phyloP scores from a whole-genome alignment of 2,329 filamentous ascomycete species.

The Ambrosiella cleistominuta region DNA sequence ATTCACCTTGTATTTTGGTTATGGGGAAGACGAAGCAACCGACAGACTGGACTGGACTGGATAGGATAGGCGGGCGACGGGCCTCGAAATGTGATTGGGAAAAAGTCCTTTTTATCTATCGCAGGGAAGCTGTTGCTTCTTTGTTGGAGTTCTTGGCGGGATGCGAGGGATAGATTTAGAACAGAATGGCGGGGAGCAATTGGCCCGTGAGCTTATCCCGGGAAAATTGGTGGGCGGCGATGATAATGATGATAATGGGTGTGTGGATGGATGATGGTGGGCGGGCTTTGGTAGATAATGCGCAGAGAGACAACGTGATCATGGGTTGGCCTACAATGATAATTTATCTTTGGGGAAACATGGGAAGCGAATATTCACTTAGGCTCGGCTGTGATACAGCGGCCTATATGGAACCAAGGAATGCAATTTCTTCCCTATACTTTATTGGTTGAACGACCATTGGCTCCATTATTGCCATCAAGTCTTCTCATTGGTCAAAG shows the following conservation, averaged over 20 bases:
- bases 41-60: too few species aligned
- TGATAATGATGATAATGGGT: neutral
- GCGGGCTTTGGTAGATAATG: neutral
- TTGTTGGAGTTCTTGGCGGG: too few species aligned
- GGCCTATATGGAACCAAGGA: neutral
- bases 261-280: neutral
- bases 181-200: too few species aligned
- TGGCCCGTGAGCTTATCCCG: too few species aligned
- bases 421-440: neutral
- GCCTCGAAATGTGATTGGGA: neutral
- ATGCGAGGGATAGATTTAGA: too few species aligned
- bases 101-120: neutral
- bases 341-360: too few species aligned
- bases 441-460: neutral
- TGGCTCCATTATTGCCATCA: neutral
- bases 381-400: neutral
- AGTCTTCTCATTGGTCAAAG: neutral
- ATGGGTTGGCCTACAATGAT: too few species aligned
- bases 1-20: too few species aligned
- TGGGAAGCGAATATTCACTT: neutral
- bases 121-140: too few species aligned
- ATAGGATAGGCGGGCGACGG: neutral
- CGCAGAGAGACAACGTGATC: neutral
- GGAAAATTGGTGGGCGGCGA: too few species aligned
- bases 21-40: too few species aligned